Evolutionary conservation across 164 flowering plant species (phyloP).

Genomic region (Magnolia officinalis): DNA sequence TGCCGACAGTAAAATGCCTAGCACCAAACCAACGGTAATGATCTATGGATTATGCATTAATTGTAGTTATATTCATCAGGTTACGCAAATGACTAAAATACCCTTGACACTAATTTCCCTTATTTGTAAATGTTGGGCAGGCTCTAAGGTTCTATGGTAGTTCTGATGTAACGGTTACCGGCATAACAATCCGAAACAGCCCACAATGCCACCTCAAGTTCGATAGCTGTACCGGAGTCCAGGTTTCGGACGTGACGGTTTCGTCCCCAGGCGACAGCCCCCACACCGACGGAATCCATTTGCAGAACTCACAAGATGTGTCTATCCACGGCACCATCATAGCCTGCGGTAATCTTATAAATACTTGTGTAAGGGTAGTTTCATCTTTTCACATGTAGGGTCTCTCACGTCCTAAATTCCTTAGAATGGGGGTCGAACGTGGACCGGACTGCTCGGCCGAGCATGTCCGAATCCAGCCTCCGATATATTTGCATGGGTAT

Average conservation of each 20-base stretch:
- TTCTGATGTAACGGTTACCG: constrained; percentile 27
- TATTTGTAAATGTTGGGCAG: constrained; percentile 6
- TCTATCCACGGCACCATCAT: constrained; percentile 23
- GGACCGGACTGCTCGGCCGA: no score
- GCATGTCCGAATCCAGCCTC: no score
- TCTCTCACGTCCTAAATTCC: no score
- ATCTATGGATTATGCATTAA: neutral
- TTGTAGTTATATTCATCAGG: neutral
- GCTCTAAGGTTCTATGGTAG: constrained; percentile 39
- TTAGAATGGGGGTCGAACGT: neutral
- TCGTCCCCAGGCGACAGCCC: constrained; percentile 37
- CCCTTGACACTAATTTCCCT: no score
- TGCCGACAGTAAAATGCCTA: constrained; percentile 27
- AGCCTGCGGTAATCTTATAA: constrained; percentile 29
- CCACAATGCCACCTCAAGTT: constrained; percentile 43
- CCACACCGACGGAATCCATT: constrained; percentile 46
- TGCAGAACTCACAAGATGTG: constrained; percentile 38
- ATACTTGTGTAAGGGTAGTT: neutral
- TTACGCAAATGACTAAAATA: no score
- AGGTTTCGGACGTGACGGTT: constrained; percentile 23
- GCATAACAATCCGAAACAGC: constrained; percentile 35
- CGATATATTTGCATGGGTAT: no score
- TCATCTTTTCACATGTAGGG: neutral
- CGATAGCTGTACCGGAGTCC: constrained; percentile 32
- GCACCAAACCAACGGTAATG: constrained; percentile 34